A percentile compares a stretch with the other conserved stretches of the same genome.
phyloP scores from a whole-genome alignment of 139 green algal genomes.

The Chloropicon primus region DNA sequence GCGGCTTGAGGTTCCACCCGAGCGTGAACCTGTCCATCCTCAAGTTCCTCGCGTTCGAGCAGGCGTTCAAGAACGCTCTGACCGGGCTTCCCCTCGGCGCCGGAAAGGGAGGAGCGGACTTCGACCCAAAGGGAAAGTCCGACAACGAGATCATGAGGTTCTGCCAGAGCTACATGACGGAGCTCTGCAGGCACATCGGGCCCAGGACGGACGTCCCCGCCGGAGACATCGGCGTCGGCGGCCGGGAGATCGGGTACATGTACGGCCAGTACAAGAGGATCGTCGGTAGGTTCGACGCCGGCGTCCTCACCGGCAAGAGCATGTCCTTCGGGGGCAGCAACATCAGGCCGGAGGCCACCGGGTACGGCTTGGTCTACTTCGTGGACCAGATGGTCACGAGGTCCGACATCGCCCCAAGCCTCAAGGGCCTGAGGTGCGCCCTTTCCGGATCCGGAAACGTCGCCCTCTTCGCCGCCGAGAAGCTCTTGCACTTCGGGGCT shows the following conservation, averaged over 20 bases:
- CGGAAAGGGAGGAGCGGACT: conserved; percentile 66
- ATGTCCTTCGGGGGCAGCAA: conserved; percentile 47
- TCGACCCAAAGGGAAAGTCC: conserved; percentile 63
- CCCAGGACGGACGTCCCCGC: conserved; percentile 55
- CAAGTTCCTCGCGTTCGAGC: conserved; percentile 64
- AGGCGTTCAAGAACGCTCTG: conserved; percentile 70
- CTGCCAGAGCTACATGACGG: conserved; percentile 62
- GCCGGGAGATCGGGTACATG: conserved; percentile 60
- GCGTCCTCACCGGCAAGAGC: conserved; percentile 22
- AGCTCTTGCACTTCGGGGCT: conserved; percentile 51
- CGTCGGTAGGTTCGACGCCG: conserved; percentile 15
- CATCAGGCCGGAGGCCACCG: conserved; percentile 69
- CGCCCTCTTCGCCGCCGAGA: conserved; percentile 46
- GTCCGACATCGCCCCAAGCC: conserved; percentile 20
- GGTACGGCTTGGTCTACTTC: conserved; percentile 70
- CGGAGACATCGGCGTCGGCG: conserved; percentile 68
- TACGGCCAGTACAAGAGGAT: conserved; percentile 79
- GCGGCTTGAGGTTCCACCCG: conserved; percentile 64
- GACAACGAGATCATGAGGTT: conserved; percentile 36
- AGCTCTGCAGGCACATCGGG: conserved; percentile 45
- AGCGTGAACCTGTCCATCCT: conserved; percentile 60
- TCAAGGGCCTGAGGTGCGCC: conserved; percentile 28
- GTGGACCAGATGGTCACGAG: conserved; percentile 30
- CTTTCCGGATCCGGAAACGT: conserved; percentile 59
- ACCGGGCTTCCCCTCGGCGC: conserved; percentile 65